Evolutionary conservation across 495 filamentous ascomycete species (phyloP), one percentile per base, ranked within the genome.

Genomic region (Evernia prunastri): DNA sequence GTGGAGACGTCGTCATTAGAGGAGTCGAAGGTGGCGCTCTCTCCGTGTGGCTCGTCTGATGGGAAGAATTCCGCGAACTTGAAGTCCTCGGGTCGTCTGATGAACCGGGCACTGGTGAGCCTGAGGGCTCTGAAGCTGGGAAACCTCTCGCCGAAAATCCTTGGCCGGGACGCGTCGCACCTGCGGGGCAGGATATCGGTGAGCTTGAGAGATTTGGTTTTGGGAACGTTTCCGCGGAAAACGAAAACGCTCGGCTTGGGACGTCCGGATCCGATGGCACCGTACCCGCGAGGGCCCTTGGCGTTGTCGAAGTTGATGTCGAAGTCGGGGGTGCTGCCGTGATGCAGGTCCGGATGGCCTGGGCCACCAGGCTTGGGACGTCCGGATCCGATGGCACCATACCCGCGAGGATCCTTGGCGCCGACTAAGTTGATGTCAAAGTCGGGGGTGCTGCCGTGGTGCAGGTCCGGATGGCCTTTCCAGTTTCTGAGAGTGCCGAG

Each of bases 211-310:
- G n/a, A n/a, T n/a, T n/a, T n/a, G n/a, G n/a, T n/a, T n/a, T n/a
- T n/a, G n/a, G n/a, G n/a, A n/a, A n/a, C n/a, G n/a, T n/a, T n/a
- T n/a, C n/a, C n/a, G n/a, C n/a, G n/a, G n/a, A n/a, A n/a, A n/a
- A n/a, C n/a, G 36, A 12, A 37, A 37, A 7, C 12, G 36, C 36
- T n/a, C 6, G 27, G 49, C 27, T 53, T 29, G 11, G 13, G 27
- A 54, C 27, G 51, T 54, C 29, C 29, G 29, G 51, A 54, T 54
- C 51, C 51, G 51, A 54, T 54, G 51, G 23, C 51, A 7, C 15
- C 15, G 7, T 3, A 31, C 15, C 33, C 33, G 45, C 42, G 42
- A n/a, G 18, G 20, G 42, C 10, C 18, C 4, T 20, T 43, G 42
- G 2, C 0, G 42, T n/a, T 10, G 42, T 17, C n/a, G 47, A 29